Percentiles rank a stretch among this genome's conserved stretches.
These are phyloP conservation scores for Malus hybrid DNA, from an alignment of 331 rosid genomes.

Conservation along the genomic window DNA sequence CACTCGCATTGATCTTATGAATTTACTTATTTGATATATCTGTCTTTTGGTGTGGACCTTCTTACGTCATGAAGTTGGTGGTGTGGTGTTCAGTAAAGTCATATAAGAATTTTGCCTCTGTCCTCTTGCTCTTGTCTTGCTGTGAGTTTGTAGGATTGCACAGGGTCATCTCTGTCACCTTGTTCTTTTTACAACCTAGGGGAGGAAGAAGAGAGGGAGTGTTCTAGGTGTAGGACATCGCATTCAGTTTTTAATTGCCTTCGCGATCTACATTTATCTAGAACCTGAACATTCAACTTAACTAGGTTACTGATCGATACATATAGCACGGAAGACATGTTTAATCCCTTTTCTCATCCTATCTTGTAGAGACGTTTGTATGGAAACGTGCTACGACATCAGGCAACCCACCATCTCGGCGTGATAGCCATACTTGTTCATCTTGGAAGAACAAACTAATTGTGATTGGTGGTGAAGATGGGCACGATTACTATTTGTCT, in stretches of 20 bases:
- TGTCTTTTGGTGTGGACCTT: not conserved
- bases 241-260: not conserved
- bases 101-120: not conserved
- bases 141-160: no score
- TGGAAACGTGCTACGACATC: slow-evolving; percentile 79
- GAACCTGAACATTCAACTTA: not conserved
- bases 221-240: not conserved
- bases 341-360: slow-evolving; percentile 1
- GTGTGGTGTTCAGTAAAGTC: not conserved
- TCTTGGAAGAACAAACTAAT: slow-evolving; percentile 81
- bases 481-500: slow-evolving; percentile 76
- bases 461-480: slow-evolving; percentile 94
- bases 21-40: not conserved
- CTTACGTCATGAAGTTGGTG: not conserved
- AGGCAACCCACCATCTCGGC: slow-evolving; percentile 89
- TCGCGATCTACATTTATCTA: not conserved
- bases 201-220: not conserved
- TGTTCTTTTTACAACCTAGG: not conserved
- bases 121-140: not conserved
- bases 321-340: not conserved
- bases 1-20: not conserved
- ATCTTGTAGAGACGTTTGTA: slow-evolving; percentile 70
- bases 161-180: no score
- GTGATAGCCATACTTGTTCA: slow-evolving; percentile 94
- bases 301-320: not conserved